Evolutionary conservation across 192 early-diverging fungal species (phyloP), one percentile per base, ranked within the genome.

Genomic region (Phycomyces nitens): DNA sequence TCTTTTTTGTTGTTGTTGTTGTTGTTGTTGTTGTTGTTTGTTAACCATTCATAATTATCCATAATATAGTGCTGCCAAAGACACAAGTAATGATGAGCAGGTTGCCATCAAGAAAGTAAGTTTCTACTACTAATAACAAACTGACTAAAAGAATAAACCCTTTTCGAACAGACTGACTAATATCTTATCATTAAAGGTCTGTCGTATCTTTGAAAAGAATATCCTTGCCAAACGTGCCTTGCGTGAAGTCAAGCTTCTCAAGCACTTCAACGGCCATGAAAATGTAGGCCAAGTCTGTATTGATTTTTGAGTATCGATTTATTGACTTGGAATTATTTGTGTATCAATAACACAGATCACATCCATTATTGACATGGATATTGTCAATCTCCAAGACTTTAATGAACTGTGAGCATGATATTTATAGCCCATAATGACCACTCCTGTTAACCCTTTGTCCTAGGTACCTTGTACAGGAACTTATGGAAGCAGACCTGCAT

Each of bases 231-330:
- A 94, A 76, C 81, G 94, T 53, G 89, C 88, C 24, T 72, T 97
- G 55, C 85, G 94, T 34, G 94, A 97, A 78, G 82, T 97, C 63
- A 95, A 97, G 69, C 79, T 95, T 6, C 82, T 97, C 68, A 81
- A 88, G 39, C 93, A 97, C 69, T 92, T 97, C 59, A 91, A 89
- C 68, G 93, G 93, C 41, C 91, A 97, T 68, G 91, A 94, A 59
- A 96, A 96, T 72, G 87, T 90, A 73, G 62, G 68, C 44, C 24
- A 8, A 4, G 12, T 7, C 11, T 10, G 41, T 42, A 14, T 7
- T 7, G 7, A 14, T 42, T 7, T 7, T 42, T 42, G 7, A 42
- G 7, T 14, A 7, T 7, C 41, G 7, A 3, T 47, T 14, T 18
- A 47, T 18, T 47, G 2, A 47, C 3, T 18, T n/a, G 12, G 2